Evolutionary conservation across 1,284 basidiomycete species (phyloP).

Genomic region (Marasmius tenuissimus): DNA sequence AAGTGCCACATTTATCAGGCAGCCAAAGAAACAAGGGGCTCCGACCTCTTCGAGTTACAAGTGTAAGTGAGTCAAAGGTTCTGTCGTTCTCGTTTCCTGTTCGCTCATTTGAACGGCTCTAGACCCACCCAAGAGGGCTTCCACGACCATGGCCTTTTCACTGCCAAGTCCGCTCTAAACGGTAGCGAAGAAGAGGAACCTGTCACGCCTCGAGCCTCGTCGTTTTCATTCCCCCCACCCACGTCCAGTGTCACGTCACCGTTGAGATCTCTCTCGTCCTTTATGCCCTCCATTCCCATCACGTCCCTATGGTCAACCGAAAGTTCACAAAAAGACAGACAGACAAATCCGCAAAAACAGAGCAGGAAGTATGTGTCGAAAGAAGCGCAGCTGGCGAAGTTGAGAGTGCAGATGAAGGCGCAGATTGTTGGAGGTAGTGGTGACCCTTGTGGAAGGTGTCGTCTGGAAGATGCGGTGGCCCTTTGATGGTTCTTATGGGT

Average conservation of each 20-base stretch:
- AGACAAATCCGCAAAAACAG: conserved; percentile 18
- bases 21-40: background rate
- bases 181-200: background rate
- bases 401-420: conserved; percentile 50
- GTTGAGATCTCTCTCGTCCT: conserved; percentile 39
- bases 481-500: background rate
- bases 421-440: conserved; percentile 41
- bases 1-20: background rate
- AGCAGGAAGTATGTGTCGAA: conserved; percentile 50
- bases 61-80: background rate
- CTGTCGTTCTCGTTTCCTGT: background rate
- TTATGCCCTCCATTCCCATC: conserved; percentile 38
- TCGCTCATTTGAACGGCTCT: background rate
- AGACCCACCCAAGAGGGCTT: no score
- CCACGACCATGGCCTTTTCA: background rate
- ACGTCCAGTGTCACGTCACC: conserved; percentile 15
- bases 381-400: conserved; percentile 61
- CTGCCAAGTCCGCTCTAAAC: background rate
- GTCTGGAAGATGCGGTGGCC: conserved; percentile 24
- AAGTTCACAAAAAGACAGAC: conserved; percentile 42
- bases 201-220: conserved; percentile 25
- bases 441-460: conserved; percentile 32
- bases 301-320: conserved; percentile 29
- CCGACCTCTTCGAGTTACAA: background rate
- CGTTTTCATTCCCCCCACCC: background rate